These are phyloP conservation scores for Tarenaya hassleriana DNA, from an alignment of 345 rosid genomes.

Conservation along the genomic window DNA sequence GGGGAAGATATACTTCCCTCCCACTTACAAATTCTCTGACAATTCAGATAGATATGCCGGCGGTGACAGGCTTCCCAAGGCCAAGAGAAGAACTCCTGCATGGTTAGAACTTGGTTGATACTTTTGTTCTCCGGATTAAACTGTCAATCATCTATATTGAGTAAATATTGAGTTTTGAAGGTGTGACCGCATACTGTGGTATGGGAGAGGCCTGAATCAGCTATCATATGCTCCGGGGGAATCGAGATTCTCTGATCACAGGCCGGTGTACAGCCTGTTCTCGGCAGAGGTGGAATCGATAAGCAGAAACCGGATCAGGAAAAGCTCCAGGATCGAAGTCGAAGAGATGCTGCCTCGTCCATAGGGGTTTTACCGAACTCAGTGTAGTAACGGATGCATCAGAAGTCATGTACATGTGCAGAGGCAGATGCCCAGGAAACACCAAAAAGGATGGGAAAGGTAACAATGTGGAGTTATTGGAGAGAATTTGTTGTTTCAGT, in stretches of 20 bases:
- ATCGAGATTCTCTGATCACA: slow-evolving; percentile 95
- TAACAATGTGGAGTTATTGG: too few species aligned
- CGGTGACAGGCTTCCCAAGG: slow-evolving; percentile 71
- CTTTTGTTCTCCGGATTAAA: background rate
- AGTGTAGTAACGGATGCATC: slow-evolving; percentile 41
- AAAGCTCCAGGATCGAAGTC: slow-evolving; percentile 74
- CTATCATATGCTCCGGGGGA: slow-evolving; percentile 96
- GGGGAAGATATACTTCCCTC: slow-evolving; percentile 91
- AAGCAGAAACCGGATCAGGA: slow-evolving; percentile 46
- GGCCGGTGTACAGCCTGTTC: slow-evolving; percentile 87
- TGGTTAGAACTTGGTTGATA: slow-evolving; percentile 56
- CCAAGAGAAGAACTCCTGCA: slow-evolving; percentile 95
- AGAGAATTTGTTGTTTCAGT: too few species aligned
- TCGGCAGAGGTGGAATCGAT: slow-evolving; percentile 79
- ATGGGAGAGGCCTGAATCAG: slow-evolving; percentile 77
- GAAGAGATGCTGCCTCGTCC: slow-evolving; percentile 74
- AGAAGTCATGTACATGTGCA: too few species aligned
- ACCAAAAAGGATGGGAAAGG: too few species aligned
- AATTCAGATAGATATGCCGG: slow-evolving; percentile 92
- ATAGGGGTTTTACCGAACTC: slow-evolving; percentile 45
- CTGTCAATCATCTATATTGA: background rate
- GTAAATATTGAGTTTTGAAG: slow-evolving; percentile 33
- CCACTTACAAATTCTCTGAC: slow-evolving; percentile 93
- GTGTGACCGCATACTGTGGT: slow-evolving; percentile 98
- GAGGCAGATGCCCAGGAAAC: too few species aligned